Evolutionary conservation across 1,284 basidiomycete genomes (phyloP).

Genomic region (Calocybe gambosa): DNA sequence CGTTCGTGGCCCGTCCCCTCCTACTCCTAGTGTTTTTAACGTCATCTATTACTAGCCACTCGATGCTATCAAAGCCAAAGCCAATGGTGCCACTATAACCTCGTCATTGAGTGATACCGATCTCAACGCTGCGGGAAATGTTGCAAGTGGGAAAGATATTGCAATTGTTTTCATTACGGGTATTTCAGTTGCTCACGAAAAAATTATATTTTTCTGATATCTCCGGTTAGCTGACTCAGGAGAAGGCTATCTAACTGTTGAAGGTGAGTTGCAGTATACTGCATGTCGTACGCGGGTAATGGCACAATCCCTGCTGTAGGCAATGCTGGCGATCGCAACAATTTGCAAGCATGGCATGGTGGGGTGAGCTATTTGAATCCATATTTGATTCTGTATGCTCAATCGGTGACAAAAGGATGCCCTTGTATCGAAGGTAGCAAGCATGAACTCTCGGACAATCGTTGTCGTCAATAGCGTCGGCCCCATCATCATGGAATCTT

Average conservation of each 20-base stretch:
- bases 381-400: background rate
- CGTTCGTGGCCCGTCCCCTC: slow-evolving; percentile 24
- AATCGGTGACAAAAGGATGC: slow-evolving; percentile 38
- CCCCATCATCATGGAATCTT: slow-evolving; percentile 58
- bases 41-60: slow-evolving; percentile 26
- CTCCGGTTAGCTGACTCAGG: slow-evolving; percentile 33
- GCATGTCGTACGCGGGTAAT: too few species aligned
- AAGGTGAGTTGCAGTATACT: slow-evolving; percentile 20
- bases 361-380: slow-evolving; percentile 34
- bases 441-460: slow-evolving; percentile 58
- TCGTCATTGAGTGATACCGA: slow-evolving; percentile 52
- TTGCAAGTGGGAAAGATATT: slow-evolving; percentile 41
- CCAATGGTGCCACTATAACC: slow-evolving; percentile 34
- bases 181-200: slow-evolving; percentile 19
- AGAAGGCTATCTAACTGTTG: slow-evolving; percentile 55
- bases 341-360: slow-evolving; percentile 62
- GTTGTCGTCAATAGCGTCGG: slow-evolving; percentile 76
- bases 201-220: background rate
- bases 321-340: slow-evolving; percentile 62
- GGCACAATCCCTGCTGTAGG: slow-evolving; percentile 20
- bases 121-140: slow-evolving; percentile 33
- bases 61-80: slow-evolving; percentile 37
- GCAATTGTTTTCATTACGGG: slow-evolving; percentile 56
- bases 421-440: slow-evolving; percentile 46
- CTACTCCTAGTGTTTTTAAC: background rate